Evolutionary conservation across 2,329 filamentous ascomycete genomes (phyloP).

Genomic region (Alternaria consortialis): DNA sequence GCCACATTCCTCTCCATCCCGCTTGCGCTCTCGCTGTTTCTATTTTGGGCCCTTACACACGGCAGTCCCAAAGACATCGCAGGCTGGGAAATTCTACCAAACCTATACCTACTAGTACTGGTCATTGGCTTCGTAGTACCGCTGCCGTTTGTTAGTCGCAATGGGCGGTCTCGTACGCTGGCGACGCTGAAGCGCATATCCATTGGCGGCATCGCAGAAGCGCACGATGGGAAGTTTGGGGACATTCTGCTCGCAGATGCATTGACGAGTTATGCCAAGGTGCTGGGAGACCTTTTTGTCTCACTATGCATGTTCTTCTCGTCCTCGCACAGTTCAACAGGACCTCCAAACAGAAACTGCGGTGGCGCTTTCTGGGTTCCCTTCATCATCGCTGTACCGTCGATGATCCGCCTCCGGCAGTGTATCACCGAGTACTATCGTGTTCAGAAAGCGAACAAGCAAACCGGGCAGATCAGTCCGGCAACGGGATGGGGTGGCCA

Average conservation of each 20-base stretch:
- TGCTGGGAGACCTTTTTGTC: constrained; percentile 88
- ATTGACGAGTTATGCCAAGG: constrained; percentile 92
- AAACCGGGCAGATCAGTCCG: constrained; percentile 51
- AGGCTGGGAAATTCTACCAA: constrained; percentile 84
- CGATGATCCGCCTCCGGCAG: constrained; percentile 85
- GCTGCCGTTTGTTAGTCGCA: constrained; percentile 71
- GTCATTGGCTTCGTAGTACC: constrained; percentile 77
- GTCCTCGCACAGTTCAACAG: constrained; percentile 75
- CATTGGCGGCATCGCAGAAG: constrained; percentile 85
- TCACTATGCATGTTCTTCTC: constrained; percentile 90
- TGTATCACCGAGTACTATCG: constrained; percentile 88
- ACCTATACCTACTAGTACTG: constrained; percentile 80
- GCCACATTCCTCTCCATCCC: constrained; percentile 78
- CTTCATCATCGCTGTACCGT: constrained; percentile 83
- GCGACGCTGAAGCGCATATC: constrained; percentile 78
- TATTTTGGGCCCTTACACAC: constrained; percentile 85
- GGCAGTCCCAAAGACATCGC: constrained; percentile 74
- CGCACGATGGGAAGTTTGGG: constrained; percentile 90
- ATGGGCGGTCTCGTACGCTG: constrained; percentile 79
- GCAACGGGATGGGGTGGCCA: constrained; percentile 77
- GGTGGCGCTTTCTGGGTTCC: constrained; percentile 83
- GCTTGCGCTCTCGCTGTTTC: constrained; percentile 73
- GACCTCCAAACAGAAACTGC: constrained; percentile 80
- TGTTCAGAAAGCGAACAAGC: constrained; percentile 65
- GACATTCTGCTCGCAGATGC: constrained; percentile 94